A percentile compares a stretch with the other conserved stretches of the same genome.
Evolutionary conservation across 306 rosid species (phyloP).

Genomic region (Abrus pulchellus): DNA sequence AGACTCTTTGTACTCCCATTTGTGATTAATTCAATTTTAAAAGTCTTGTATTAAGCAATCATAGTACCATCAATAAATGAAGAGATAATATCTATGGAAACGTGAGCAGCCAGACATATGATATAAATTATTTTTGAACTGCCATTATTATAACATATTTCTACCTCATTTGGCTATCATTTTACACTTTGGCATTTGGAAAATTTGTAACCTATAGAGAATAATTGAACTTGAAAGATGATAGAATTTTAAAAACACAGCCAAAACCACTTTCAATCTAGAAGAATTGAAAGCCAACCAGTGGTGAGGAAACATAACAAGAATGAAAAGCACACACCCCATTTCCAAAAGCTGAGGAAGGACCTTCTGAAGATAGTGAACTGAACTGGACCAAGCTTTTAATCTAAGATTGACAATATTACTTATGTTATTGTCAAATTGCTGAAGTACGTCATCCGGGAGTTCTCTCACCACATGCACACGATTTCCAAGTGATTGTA

Average conservation of each 20-base stretch:
- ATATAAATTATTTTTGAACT: constrained; percentile 16
- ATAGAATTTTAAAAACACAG: constrained; percentile 22
- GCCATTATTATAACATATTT: constrained; percentile 30
- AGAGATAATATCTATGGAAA: constrained; percentile 25
- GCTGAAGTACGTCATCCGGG: constrained; percentile 77
- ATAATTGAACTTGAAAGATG: constrained; percentile 42
- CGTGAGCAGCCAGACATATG: constrained; percentile 19
- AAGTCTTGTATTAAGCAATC: neutral
- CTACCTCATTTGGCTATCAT: constrained; percentile 6
- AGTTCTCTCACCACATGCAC: constrained; percentile 86
- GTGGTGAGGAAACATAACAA: constrained; percentile 38
- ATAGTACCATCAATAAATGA: constrained; percentile 3
- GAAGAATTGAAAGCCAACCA: constrained; percentile 40
- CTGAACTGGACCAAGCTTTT: constrained; percentile 94
- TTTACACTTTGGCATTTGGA: constrained; percentile 33
- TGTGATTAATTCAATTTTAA: constrained; percentile 18
- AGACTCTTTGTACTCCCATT: constrained; percentile 4
- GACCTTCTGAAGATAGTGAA: constrained; percentile 90
- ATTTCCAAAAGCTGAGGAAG: constrained; percentile 83
- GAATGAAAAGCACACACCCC: constrained; percentile 64
- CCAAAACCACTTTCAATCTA: constrained; percentile 28
- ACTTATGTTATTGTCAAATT: constrained; percentile 85
- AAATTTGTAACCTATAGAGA: constrained; percentile 32
- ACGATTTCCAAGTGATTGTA: constrained; percentile 66
- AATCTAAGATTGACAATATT: constrained; percentile 92